These are phyloP conservation scores for Bimuria novae-zelandiae DNA, from an alignment of 2,329 filamentous ascomycete genomes.

Conservation along the genomic window DNA sequence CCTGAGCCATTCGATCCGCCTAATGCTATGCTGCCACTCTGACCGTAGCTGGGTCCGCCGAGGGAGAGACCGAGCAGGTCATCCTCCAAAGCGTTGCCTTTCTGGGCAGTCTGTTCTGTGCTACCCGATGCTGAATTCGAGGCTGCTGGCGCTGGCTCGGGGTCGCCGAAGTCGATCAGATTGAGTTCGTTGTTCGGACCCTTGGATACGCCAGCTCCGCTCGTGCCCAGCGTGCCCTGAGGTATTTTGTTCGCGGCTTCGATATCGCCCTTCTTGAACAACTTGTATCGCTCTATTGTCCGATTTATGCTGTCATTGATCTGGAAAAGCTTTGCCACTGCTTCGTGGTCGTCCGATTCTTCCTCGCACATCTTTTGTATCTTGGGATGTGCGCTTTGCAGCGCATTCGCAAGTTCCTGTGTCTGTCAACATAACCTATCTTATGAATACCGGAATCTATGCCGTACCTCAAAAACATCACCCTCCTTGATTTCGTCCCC, in stretches of 20 bases:
- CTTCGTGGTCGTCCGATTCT: slow-evolving; percentile 94
- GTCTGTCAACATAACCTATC: slow-evolving; percentile 21
- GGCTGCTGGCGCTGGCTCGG: slow-evolving; percentile 58
- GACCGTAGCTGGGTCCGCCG: slow-evolving; percentile 67
- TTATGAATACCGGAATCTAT: slow-evolving; percentile 27
- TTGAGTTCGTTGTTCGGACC: slow-evolving; percentile 80
- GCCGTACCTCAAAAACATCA: slow-evolving; percentile 66
- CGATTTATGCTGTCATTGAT: slow-evolving; percentile 99
- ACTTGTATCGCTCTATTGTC: slow-evolving; percentile 91
- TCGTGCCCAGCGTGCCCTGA: slow-evolving; percentile 74
- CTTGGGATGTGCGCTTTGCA: slow-evolving; percentile 95
- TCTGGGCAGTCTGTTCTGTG: slow-evolving; percentile 52
- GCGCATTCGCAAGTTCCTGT: slow-evolving; percentile 81
- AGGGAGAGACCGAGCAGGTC: slow-evolving; percentile 89
- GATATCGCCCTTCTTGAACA: slow-evolving; percentile 93
- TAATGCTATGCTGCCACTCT: slow-evolving; percentile 81
- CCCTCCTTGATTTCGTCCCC: slow-evolving; percentile 78
- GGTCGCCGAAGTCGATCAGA: slow-evolving; percentile 85
- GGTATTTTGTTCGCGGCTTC: slow-evolving; percentile 83
- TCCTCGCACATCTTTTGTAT: slow-evolving; percentile 99
- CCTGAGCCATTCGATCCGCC: slow-evolving; percentile 59
- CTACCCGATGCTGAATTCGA: slow-evolving; percentile 38
- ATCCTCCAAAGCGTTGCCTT: slow-evolving; percentile 76
- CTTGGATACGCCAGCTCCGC: slow-evolving; percentile 65
- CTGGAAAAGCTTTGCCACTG: slow-evolving; percentile 90